Base-by-base conservation (phyloP, 1,139 yeast genomes). In the Debaryomyces sp. region DNA sequence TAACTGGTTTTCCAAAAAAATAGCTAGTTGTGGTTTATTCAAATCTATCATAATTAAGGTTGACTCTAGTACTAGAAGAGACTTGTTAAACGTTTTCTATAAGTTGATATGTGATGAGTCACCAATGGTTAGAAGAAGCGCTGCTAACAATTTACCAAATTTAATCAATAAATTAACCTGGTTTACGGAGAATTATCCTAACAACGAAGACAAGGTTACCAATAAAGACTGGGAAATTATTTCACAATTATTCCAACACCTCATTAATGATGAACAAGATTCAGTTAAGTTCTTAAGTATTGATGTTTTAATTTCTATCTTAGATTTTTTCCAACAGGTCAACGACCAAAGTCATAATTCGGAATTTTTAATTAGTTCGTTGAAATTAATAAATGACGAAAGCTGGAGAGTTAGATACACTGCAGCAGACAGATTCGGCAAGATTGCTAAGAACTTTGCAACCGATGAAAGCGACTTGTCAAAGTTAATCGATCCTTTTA, bases 391-490 rank as follows among this genome's bases (percentile, higher is more conserved):
- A 54, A 81, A 78, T 55, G 99, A 95, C 71, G 92, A 90, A 69
- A 88, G 96, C 61, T 95, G 99, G 99, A 86, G 99, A 68, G 98
- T 95, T 49, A 83, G 99, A 62, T 95, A 94, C 71, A 91, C 96
- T 82, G 96, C 96, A 24, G 97, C 98, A 24, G 97, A 92, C 66
- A 81, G 91, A 61, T 92, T 90, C 63, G 89, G 85, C 59, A 77
- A 78, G 55, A 80, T 95, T 53, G 90, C 96, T 4, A 63, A 72
- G 24, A 85, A 85, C 57, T 86, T 92, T 62, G 77, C 78, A 57
- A 69, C 73, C 49, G 76, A 76, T 44, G 82, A 77, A 51, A 71
- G 75, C 43, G 84, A 84, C 49, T 67, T 76, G 53, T 71, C 73
- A 53, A 79, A 74, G 68, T 81, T 85, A 60, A 87, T 81, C 55